phyloP scores from a whole-genome alignment of 2,329 filamentous ascomycete species.

The Plenodomus biglobosus region DNA sequence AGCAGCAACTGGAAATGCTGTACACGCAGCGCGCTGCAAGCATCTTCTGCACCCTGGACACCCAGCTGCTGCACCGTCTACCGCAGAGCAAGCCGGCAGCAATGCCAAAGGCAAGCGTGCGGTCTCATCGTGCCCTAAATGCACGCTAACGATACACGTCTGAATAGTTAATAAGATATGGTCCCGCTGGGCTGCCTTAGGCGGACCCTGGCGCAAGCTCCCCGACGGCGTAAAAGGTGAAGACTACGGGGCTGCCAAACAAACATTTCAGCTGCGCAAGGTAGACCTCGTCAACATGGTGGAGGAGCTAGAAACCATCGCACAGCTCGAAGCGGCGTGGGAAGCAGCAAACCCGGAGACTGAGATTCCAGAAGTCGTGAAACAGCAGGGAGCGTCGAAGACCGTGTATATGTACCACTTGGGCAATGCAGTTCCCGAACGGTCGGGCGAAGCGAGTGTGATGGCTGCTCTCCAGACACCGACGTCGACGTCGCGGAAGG shows the following conservation, averaged over 20 bases:
- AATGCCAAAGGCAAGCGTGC: not conserved
- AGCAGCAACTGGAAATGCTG: not conserved
- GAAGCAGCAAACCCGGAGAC: constrained; percentile 1
- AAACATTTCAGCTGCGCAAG: constrained; percentile 6
- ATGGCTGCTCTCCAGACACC: not conserved
- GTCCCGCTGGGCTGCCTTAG: constrained; percentile 5
- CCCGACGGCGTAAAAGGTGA: not conserved
- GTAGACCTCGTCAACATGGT: constrained; percentile 8
- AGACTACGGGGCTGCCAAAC: not conserved
- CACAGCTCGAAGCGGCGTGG: constrained; percentile 4
- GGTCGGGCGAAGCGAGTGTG: not conserved
- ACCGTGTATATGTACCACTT: constrained; percentile 1
- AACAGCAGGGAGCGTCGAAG: constrained; percentile 1
- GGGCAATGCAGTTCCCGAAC: constrained; percentile 2
- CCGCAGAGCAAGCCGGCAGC: not conserved
- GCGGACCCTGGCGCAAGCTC: constrained; percentile 13
- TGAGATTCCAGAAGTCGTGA: constrained; percentile 1
- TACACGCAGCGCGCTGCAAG: not conserved
- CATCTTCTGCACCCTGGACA: constrained; percentile 8
- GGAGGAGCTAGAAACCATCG: constrained; percentile 1
- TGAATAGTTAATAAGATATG: constrained; percentile 4
- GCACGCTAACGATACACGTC: constrained; percentile 9
- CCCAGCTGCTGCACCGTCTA: not conserved
- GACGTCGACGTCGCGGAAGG: not conserved
- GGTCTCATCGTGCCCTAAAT: constrained; percentile 7